Evolutionary conservation across 805 yeast species (phyloP).

Genomic region (Torulaspora gathmanii): DNA sequence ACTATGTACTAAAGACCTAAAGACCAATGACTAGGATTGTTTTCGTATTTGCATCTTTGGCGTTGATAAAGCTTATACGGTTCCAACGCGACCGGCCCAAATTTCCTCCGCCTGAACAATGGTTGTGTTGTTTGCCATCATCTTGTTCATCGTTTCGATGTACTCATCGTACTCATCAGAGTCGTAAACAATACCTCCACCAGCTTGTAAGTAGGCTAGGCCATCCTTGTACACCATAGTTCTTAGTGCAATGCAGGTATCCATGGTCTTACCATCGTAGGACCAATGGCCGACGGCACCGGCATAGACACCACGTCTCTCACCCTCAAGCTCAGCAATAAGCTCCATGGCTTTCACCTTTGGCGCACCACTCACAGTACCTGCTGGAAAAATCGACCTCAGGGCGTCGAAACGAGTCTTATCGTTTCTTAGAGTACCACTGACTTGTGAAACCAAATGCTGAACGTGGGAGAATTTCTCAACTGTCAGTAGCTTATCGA

Average conservation of each 20-base stretch:
- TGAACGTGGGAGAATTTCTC: conserved; percentile 96
- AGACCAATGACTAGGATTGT: not conserved
- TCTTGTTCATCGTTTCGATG: conserved; percentile 93
- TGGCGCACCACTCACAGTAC: conserved; percentile 98
- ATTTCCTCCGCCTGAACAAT: conserved; percentile 86
- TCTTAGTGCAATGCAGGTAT: conserved; percentile 94
- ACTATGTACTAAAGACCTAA: not conserved
- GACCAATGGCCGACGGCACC: conserved; percentile 99
- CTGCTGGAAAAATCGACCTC: conserved; percentile 97
- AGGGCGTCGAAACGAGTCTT: conserved; percentile 94
- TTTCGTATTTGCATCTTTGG: not conserved
- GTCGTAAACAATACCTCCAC: conserved; percentile 97
- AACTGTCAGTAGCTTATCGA: conserved; percentile 81
- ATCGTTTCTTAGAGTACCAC: conserved; percentile 80
- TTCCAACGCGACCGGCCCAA: conserved; percentile 51
- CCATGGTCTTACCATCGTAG: conserved; percentile 91
- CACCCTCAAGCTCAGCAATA: conserved; percentile 82
- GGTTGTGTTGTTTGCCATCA: conserved; percentile 87
- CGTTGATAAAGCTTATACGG: conserved; percentile 2
- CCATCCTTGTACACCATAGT: conserved; percentile 95
- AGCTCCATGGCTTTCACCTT: conserved; percentile 95
- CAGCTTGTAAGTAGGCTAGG: conserved; percentile 91
- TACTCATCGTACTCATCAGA: conserved; percentile 95
- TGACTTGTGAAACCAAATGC: conserved; percentile 92
- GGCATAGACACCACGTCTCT: conserved; percentile 94